A percentile compares a stretch with the other conserved stretches of the same genome.
phyloP scores from a whole-genome alignment of 2,329 filamentous ascomycete species.

The Gremmenia infestans region DNA sequence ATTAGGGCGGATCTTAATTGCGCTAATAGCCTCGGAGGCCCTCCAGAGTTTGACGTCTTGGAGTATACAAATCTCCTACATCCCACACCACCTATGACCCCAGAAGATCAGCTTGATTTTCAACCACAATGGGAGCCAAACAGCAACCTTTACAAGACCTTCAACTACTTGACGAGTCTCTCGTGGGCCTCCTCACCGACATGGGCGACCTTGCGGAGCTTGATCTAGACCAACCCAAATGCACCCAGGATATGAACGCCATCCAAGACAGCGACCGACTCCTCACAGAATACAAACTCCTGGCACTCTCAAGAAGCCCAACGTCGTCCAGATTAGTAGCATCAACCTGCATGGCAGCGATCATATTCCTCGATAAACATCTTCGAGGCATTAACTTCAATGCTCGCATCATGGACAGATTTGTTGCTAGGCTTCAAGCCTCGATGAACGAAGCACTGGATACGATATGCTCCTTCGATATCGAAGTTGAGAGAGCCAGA shows the following conservation, averaged over 20 bases:
- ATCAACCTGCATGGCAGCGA: conserved; percentile 8
- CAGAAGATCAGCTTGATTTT: conserved; percentile 1
- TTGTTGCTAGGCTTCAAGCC: conserved; percentile 5
- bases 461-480: background rate
- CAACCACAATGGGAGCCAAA: background rate
- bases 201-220: conserved; percentile 5
- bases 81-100: background rate
- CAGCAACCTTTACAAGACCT: background rate
- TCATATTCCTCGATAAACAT: conserved; percentile 13
- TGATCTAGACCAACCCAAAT: background rate
- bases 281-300: conserved; percentile 8
- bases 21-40: conserved; percentile 10
- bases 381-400: conserved; percentile 12
- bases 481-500: conserved; percentile 1
- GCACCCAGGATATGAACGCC: background rate
- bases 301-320: conserved; percentile 6
- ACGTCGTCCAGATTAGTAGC: conserved; percentile 10
- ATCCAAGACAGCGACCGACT: conserved; percentile 11
- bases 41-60: conserved; percentile 1
- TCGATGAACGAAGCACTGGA: conserved; percentile 10
- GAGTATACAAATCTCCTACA: background rate
- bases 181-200: background rate
- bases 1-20: conserved; percentile 15
- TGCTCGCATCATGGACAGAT: conserved; percentile 10
- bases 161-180: background rate